Evolutionary conservation across 1,284 basidiomycete genomes (phyloP), one percentile per base, ranked within the genome.

Genomic region (Boletus coffeatus): DNA sequence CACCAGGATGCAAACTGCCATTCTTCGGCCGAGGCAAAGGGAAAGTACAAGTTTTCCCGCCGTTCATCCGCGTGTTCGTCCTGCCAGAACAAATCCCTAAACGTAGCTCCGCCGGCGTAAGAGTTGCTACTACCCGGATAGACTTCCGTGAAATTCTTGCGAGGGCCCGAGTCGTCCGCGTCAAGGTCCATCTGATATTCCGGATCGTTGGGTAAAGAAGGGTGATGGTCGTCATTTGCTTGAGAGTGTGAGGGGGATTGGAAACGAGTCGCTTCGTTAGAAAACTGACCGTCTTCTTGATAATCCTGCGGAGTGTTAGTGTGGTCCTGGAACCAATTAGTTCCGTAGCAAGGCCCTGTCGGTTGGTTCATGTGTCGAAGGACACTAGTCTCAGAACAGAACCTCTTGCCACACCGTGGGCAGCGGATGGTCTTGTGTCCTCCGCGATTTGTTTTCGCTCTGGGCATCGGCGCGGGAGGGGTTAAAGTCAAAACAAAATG

Each of bases 331-430:
- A 29, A 29, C 25, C 56, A 57, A 32, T 29, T 41, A 2, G 39
- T 9, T 43, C 41, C 13, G 3, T 34, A 13, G n/a, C 57, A 34
- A 5, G 21, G 18, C n/a, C 62, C 58, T n/a, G 10, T 62, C 16
- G 25, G 62, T 52, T 62, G 62, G 16, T 62, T 62, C 57, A 64
- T 39, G 46, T 64, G 53, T 36, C 43, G 57, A 48, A 64, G 63
- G 25, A 59, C 34, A 39, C 56, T 58, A 11, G 57, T 55, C 29
- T 56, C 43, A 0, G 32, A 58, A 14, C 18, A 34, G 18, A 64
- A 61, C 11, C 36, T 61, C 57, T 63, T 63, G 4, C 63, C 41
- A 39, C 63, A 64, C 2, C 1, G 9, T 2, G 53, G 60, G 16
- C 57, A 64, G 4, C 60, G 52, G 41, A 64, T 18, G 3, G 9